These are phyloP conservation scores for Solanum hybrid DNA, from an alignment of 305 asterid genomes.

Conservation along the genomic window DNA sequence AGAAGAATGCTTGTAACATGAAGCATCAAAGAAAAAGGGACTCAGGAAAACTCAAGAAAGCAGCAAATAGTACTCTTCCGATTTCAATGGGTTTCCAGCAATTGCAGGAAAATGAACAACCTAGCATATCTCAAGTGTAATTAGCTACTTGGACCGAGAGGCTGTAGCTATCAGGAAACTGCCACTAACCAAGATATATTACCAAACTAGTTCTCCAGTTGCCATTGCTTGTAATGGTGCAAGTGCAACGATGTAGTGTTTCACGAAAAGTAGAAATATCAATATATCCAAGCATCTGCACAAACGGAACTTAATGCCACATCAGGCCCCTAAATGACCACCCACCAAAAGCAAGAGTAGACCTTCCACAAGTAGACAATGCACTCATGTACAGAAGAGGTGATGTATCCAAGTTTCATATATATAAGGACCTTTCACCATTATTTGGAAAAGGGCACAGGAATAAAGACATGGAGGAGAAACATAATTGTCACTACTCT, in stretches of 20 bases:
- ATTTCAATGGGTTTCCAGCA: not conserved
- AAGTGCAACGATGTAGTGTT: not conserved
- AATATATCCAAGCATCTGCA: not conserved
- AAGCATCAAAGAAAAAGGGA: not conserved
- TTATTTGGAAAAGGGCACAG: not conserved
- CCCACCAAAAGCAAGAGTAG: not conserved
- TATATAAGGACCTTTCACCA: not conserved
- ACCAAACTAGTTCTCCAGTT: not conserved
- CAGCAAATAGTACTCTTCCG: not conserved
- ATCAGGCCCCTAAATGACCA: not conserved
- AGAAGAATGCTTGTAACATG: not conserved
- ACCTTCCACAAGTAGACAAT: not conserved
- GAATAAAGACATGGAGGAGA: not conserved
- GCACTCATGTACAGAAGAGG: not conserved
- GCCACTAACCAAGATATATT: not conserved
- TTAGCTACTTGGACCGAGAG: not conserved
- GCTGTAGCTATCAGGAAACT: not conserved
- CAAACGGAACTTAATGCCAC: not conserved
- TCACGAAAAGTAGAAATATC: not conserved
- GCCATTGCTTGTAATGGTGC: not conserved
- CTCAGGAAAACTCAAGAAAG: not conserved
- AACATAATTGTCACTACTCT: not conserved
- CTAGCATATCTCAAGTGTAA: not conserved
- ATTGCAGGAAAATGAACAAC: not conserved
- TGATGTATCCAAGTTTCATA: not conserved